Evolutionary conservation across 2,329 filamentous ascomycete genomes (phyloP).

Genomic region (Pestalotiopsis sp.): DNA sequence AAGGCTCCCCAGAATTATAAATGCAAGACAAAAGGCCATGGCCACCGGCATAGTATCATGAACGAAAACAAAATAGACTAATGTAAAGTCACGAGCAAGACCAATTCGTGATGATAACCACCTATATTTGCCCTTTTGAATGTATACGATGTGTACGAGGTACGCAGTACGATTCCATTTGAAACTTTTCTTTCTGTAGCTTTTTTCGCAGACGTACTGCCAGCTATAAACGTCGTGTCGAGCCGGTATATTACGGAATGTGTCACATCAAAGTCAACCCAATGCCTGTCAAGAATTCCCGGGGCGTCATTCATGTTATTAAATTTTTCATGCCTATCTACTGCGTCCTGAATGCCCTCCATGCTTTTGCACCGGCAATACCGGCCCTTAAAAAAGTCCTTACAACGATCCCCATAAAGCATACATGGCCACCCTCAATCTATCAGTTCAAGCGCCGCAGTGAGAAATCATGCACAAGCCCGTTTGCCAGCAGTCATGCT

Average conservation of each 20-base stretch:
- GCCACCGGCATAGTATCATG: neutral
- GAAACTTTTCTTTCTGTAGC: neutral
- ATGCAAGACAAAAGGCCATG: neutral
- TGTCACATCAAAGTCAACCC: too few relatives aligned
- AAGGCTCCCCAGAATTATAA: neutral
- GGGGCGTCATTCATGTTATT: neutral
- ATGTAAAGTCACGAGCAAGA: conserved; percentile 8
- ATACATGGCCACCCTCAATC: neutral
- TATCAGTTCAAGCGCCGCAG: neutral
- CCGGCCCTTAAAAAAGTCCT: neutral
- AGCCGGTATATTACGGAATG: too few relatives aligned
- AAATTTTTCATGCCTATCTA: neutral
- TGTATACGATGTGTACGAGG: neutral
- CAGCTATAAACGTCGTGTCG: too few relatives aligned
- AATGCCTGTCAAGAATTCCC: neutral
- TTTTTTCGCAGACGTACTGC: too few relatives aligned
- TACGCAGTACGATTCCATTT: neutral
- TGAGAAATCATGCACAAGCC: neutral
- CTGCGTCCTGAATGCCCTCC: neutral
- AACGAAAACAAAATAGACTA: conserved; percentile 12
- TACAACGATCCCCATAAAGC: neutral
- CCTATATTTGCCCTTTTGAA: neutral
- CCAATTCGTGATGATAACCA: neutral
- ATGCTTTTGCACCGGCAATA: neutral
- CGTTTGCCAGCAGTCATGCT: neutral